Evolutionary conservation across 768 basidiomycete species (phyloP).

Genomic region (Cystobasidium onofrii): DNA sequence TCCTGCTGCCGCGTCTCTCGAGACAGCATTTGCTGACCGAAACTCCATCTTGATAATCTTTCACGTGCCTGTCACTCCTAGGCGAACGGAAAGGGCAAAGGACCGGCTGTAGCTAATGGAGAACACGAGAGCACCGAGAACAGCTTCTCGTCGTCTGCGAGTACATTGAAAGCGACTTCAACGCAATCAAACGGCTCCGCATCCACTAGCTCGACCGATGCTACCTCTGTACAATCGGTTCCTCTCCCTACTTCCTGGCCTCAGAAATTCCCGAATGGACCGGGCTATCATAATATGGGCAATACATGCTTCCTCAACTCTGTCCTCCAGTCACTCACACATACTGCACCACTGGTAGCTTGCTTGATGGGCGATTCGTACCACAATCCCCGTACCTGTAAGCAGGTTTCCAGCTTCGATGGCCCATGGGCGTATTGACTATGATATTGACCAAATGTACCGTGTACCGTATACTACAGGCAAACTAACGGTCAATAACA

Average conservation of each 20-base stretch:
- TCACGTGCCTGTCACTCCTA: background rate
- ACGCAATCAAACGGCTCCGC: background rate
- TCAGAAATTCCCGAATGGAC: constrained; percentile 15
- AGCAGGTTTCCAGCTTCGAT: too few species aligned
- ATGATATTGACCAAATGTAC: too few species aligned
- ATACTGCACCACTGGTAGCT: constrained; percentile 77
- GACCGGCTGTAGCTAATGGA: background rate
- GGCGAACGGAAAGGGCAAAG: constrained; percentile 9
- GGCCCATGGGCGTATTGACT: too few species aligned
- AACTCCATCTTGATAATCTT: background rate
- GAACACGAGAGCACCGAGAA: background rate
- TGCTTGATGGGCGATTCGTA: constrained; percentile 27
- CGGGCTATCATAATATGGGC: constrained; percentile 40
- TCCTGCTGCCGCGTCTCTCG: too few species aligned
- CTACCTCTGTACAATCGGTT: background rate
- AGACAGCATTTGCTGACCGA: background rate
- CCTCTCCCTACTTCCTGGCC: constrained; percentile 35
- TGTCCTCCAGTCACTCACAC: constrained; percentile 81
- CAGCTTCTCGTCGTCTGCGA: background rate
- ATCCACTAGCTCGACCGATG: background rate
- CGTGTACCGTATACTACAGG: background rate
- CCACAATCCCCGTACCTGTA: constrained; percentile 19
- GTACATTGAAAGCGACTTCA: background rate
- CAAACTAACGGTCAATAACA: constrained; percentile 27
- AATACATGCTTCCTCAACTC: constrained; percentile 73